Conservation (phyloP, 257 asterid species). For the Gentiana macrophylla region DNA sequence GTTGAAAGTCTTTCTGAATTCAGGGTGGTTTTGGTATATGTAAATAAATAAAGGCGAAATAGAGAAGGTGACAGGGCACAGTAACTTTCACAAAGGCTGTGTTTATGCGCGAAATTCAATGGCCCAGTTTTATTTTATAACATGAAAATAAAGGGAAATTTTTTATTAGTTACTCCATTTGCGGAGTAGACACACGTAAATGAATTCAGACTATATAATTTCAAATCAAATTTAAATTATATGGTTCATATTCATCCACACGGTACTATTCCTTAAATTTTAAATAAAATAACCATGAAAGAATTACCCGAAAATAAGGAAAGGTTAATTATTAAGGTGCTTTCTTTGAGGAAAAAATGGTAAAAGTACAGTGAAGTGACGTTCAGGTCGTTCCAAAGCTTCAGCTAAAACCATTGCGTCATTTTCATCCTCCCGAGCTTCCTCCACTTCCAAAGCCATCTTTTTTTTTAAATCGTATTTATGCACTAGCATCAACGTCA, state of each 20-base stretch:
- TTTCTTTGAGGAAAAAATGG: conserved; percentile 3
- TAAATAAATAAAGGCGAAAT: too few relatives aligned
- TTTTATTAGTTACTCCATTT: too few relatives aligned
- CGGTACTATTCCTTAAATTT: too few relatives aligned
- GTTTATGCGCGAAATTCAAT: conserved; percentile 32
- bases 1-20: conserved; percentile 13
- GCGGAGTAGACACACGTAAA: too few relatives aligned
- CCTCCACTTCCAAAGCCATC: conserved; percentile 49
- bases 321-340: conserved; percentile 4
- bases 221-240: too few relatives aligned
- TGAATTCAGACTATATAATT: too few relatives aligned
- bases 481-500: too few relatives aligned
- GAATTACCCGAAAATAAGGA: not conserved
- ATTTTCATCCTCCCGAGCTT: conserved; percentile 39
- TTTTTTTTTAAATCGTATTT: conserved; percentile 1
- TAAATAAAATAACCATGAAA: too few relatives aligned
- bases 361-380: too few relatives aligned
- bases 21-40: not conserved
- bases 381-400: too few relatives aligned
- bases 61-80: conserved; percentile 12
- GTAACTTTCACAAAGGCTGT: conserved; percentile 13
- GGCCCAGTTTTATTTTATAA: conserved; percentile 22
- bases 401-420: conserved; percentile 31
- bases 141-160: too few relatives aligned
- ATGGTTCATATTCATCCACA: too few relatives aligned